Evolutionary conservation across 108 stramenopile genomes (phyloP).

Genomic region (Epithemia pelagica): DNA sequence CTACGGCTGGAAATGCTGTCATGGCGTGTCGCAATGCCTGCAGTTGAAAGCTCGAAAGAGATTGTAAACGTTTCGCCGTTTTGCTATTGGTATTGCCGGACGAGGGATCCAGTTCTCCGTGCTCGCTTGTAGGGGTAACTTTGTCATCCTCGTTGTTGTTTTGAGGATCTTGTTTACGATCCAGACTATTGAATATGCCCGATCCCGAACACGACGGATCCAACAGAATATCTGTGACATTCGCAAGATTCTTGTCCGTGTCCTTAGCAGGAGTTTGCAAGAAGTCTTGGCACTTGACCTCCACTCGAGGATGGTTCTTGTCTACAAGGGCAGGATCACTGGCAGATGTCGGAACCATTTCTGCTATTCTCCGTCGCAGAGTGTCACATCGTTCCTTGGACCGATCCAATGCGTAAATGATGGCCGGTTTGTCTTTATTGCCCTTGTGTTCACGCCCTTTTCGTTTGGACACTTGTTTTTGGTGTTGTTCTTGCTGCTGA

Average conservation of each 20-base stretch:
- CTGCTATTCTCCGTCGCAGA: conserved; percentile 59
- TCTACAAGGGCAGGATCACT: background rate
- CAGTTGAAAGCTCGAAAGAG: conserved; percentile 87
- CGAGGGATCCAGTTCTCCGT: background rate
- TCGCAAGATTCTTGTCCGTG: conserved; percentile 22
- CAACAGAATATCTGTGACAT: conserved; percentile 82
- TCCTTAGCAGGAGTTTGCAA: conserved; percentile 61
- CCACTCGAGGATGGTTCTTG: too few species aligned
- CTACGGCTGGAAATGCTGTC: conserved; percentile 66
- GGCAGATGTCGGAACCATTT: conserved; percentile 23
- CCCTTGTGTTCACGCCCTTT: conserved; percentile 2
- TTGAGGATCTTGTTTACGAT: conserved; percentile 40
- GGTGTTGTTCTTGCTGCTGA: conserved; percentile 11
- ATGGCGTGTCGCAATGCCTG: conserved; percentile 85
- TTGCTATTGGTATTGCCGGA: background rate
- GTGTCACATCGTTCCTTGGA: conserved; percentile 58
- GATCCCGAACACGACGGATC: conserved; percentile 99
- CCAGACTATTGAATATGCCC: conserved; percentile 83
- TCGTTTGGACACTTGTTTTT: background rate
- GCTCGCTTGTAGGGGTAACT: background rate
- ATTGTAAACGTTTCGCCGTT: conserved; percentile 40
- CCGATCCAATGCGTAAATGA: conserved; percentile 84
- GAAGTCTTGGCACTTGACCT: conserved; percentile 72
- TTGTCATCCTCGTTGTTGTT: conserved; percentile 6
- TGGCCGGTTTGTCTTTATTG: conserved; percentile 16